Percentiles rank a stretch among this genome's conserved stretches.
Conservation (phyloP, 2,329 filamentous ascomycete genomes). For the Drechslerella dactyloides region DNA sequence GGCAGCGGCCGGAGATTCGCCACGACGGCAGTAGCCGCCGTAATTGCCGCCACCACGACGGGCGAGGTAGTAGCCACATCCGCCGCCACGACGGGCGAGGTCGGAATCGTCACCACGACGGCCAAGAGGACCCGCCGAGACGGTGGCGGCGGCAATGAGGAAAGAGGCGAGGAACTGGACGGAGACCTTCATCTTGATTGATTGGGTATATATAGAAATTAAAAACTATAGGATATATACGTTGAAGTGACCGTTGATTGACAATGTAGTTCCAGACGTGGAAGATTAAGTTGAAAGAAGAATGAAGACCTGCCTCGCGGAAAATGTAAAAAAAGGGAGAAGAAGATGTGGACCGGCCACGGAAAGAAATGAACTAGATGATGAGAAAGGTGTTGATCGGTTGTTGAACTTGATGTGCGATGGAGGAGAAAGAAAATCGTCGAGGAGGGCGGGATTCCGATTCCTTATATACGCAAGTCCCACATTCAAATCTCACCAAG, state of each 20-base stretch:
- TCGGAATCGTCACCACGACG: not conserved
- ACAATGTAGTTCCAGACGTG: not conserved
- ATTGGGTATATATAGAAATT: conserved; percentile 4
- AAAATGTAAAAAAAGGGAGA: not conserved
- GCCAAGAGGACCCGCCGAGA: conserved; percentile 10
- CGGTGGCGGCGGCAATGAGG: conserved; percentile 14
- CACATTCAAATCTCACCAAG: not conserved
- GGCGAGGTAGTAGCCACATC: too few species aligned
- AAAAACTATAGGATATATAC: conserved; percentile 9
- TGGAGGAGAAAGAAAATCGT: conserved; percentile 3
- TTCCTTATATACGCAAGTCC: conserved; percentile 1
- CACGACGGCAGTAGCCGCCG: not conserved
- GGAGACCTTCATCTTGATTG: conserved; percentile 37
- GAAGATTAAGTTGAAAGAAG: conserved; percentile 2
- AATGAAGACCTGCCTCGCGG: not conserved
- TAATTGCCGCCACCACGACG: not conserved
- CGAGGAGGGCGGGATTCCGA: conserved; percentile 1
- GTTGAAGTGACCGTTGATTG: not conserved
- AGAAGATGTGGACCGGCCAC: conserved; percentile 4
- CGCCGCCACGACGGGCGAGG: not conserved
- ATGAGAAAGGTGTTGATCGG: not conserved
- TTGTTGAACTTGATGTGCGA: not conserved
- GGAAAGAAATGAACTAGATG: conserved; percentile 2
- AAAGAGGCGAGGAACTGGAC: conserved; percentile 10
- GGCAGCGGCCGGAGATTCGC: not conserved